Percentiles rank a stretch among this genome's conserved stretches.
These are phyloP conservation scores for Salisapilia sapeloensis DNA, from an alignment of 352 stramenopile genomes.

Conservation along the genomic window DNA sequence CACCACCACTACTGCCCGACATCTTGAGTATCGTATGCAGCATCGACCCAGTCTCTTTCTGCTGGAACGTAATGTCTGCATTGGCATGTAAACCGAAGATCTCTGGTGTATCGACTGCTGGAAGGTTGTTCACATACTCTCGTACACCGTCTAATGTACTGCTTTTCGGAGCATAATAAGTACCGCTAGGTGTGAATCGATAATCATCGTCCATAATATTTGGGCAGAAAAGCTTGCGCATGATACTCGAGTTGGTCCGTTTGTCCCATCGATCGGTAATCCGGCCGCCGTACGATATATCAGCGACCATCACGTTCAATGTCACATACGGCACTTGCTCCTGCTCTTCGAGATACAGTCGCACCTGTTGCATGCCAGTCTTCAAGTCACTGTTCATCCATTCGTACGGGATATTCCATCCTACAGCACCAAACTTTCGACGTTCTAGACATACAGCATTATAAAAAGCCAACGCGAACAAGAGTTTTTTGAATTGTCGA, in stretches of 20 bases:
- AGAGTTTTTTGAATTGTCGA: constrained; percentile 79
- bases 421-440: constrained; percentile 88
- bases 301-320: constrained; percentile 88
- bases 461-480: constrained; percentile 89
- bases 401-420: constrained; percentile 93
- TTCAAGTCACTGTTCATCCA: constrained; percentile 95
- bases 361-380: constrained; percentile 85
- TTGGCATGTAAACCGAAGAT: constrained; percentile 90
- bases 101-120: constrained; percentile 72
- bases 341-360: constrained; percentile 89
- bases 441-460: constrained; percentile 89
- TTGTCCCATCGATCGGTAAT: constrained; percentile 93
- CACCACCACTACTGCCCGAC: constrained; percentile 34
- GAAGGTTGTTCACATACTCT: constrained; percentile 72
- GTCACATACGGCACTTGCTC: constrained; percentile 86
- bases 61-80: constrained; percentile 89
- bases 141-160: constrained; percentile 35
- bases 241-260: constrained; percentile 87
- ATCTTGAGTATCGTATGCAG: constrained; percentile 58
- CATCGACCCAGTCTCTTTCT: constrained; percentile 80
- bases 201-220: constrained; percentile 81
- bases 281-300: constrained; percentile 90
- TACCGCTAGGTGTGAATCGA: constrained; percentile 47
- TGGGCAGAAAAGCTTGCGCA: constrained; percentile 83
- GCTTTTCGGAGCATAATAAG: constrained; percentile 69